A percentile compares a stretch with the other conserved stretches of the same genome.
Conservation (phyloP, 164 flowering plant species). For the Nymphaea thermarum region DNA sequence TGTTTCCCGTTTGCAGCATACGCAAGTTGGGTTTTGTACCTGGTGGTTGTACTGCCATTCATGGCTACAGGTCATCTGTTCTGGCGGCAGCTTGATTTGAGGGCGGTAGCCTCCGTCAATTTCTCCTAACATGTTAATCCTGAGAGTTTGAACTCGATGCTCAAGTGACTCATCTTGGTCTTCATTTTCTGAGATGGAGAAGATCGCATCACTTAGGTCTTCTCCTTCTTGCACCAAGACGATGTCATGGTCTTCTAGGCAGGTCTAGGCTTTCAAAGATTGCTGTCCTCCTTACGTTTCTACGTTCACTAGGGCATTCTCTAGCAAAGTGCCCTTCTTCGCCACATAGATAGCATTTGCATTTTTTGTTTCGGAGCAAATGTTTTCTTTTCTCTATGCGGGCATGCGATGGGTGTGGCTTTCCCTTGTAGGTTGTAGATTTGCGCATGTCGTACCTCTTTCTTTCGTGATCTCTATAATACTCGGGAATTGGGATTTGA, state of each 20-base stretch:
- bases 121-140: not conserved
- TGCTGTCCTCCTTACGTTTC: not conserved
- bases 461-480: not conserved
- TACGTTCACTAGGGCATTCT: not conserved
- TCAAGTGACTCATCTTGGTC: not conserved
- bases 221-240: not conserved
- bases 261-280: not conserved
- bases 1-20: not conserved
- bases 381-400: not conserved
- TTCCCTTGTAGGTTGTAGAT: conserved; percentile 5
- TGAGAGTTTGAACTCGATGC: not conserved
- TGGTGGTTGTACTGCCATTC: not conserved
- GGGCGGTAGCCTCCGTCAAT: not conserved
- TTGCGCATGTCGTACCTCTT: not conserved
- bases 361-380: not conserved
- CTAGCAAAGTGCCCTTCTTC: conserved; percentile 3
- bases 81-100: fast-evolving
- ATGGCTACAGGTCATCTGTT: not conserved
- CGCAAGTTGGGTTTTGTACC: not conserved
- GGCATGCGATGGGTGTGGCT: not conserved
- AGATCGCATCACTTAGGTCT: not conserved
- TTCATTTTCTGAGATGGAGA: not conserved
- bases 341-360: conserved; percentile 8
- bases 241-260: not conserved
- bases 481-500: not conserved